Evolutionary conservation across 2,329 filamentous ascomycete genomes (phyloP).

Genomic region (Didymella segeticola): DNA sequence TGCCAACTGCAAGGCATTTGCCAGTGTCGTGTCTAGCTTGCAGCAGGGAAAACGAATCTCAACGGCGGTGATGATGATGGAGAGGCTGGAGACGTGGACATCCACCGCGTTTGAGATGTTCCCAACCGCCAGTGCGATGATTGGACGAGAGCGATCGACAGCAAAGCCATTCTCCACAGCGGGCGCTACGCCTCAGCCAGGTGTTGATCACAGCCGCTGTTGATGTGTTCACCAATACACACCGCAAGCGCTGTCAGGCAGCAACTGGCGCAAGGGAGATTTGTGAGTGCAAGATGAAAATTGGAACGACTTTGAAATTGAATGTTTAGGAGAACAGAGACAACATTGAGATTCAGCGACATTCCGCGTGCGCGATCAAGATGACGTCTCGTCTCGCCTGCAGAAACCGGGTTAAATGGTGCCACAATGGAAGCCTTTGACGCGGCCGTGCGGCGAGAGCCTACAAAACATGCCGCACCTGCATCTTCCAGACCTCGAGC

Average conservation of each 20-base stretch:
- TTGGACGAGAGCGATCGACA: constrained; percentile 33
- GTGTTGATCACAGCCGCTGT: constrained; percentile 11
- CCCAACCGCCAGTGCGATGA: constrained; percentile 26
- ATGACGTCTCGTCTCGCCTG: constrained; percentile 31
- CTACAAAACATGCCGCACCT: constrained; percentile 43
- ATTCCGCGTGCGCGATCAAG: constrained; percentile 7
- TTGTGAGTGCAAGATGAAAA: background rate
- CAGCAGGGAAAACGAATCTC: background rate
- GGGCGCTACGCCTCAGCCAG: constrained; percentile 41
- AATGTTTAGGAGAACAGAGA: background rate
- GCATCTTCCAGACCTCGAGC: constrained; percentile 37
- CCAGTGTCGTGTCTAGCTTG: background rate
- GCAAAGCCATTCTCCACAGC: constrained; percentile 16
- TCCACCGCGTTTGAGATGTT: constrained; percentile 28
- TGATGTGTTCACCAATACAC: constrained; percentile 11
- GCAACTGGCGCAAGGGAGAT: constrained; percentile 4
- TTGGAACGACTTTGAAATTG: background rate
- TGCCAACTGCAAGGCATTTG: background rate
- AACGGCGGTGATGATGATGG: constrained; percentile 26
- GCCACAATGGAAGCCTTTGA: constrained; percentile 29
- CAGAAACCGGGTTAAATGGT: constrained; percentile 41
- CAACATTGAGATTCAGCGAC: background rate
- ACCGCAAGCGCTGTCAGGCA: constrained; percentile 17
- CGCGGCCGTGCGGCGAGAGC: constrained; percentile 28
- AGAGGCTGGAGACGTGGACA: constrained; percentile 23